Evolutionary conservation across 2,329 filamentous ascomycete genomes (phyloP).

Genomic region (Corniculantispora saksenae): DNA sequence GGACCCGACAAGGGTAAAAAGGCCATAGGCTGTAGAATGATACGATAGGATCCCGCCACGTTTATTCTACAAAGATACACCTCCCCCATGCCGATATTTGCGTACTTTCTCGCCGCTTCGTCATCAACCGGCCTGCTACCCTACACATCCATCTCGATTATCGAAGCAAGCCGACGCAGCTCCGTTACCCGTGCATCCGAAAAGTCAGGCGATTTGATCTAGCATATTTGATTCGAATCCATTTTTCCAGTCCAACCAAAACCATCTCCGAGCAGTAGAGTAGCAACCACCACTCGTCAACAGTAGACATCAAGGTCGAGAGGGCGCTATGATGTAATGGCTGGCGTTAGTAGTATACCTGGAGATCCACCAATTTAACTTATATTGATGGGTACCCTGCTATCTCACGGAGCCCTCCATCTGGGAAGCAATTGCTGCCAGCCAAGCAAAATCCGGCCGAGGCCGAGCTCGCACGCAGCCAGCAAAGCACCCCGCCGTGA

Average conservation of each 20-base stretch:
- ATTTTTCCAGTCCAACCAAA: background rate
- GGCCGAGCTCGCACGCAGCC: constrained; percentile 4
- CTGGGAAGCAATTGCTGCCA: background rate
- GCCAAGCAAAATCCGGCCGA: background rate
- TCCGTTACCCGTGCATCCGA: constrained; percentile 10
- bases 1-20: no score
- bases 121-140: constrained; percentile 1
- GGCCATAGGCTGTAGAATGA: no score
- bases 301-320: constrained; percentile 5
- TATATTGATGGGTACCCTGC: background rate
- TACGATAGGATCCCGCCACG: no score
- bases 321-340: background rate
- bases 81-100: no score
- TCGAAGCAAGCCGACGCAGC: constrained; percentile 16
- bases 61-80: no score
- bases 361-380: accelerated
- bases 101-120: no score
- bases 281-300: no score
- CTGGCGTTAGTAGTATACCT: background rate
- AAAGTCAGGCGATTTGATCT: background rate
- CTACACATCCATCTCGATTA: constrained; percentile 15
- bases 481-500: constrained; percentile 8
- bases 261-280: background rate
- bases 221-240: background rate
- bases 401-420: background rate